A percentile compares a stretch with the other conserved stretches of the same genome.
Conservation (phyloP, 2,329 filamentous ascomycete genomes). For the Catunica adiposa region DNA sequence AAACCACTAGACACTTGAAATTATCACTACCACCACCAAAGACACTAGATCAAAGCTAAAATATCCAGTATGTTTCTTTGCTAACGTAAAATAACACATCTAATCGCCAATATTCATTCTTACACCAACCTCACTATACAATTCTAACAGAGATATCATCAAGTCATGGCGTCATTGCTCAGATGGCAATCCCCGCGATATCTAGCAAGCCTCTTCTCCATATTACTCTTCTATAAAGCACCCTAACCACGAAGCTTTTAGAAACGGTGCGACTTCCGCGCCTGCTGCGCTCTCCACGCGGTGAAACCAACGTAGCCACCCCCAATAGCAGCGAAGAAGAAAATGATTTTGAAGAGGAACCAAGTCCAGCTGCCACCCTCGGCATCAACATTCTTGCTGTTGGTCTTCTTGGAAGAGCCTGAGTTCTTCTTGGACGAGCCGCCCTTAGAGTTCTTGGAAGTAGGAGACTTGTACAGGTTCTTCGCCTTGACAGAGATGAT, state of each 20-base stretch:
- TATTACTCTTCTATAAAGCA: background rate
- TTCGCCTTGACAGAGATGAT: slow-evolving; percentile 73
- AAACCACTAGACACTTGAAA: no score
- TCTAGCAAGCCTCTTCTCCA: background rate
- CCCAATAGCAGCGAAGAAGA: slow-evolving; percentile 53
- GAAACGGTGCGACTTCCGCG: slow-evolving; percentile 39
- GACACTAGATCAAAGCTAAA: background rate
- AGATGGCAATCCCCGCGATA: background rate
- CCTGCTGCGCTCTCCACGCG: slow-evolving; percentile 53
- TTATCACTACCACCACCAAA: background rate
- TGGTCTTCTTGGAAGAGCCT: slow-evolving; percentile 20
- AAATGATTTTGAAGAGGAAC: slow-evolving; percentile 63
- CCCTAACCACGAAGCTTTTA: slow-evolving; percentile 30
- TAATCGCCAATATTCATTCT: background rate
- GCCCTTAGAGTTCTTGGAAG: slow-evolving; percentile 24
- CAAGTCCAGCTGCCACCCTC: slow-evolving; percentile 39
- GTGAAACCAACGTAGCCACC: slow-evolving; percentile 79
- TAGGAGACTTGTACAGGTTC: slow-evolving; percentile 62
- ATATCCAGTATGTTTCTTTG: background rate
- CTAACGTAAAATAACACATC: background rate
- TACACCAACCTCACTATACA: background rate
- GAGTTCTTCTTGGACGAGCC: slow-evolving; percentile 21
- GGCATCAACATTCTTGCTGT: slow-evolving; percentile 18
- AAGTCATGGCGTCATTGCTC: background rate
- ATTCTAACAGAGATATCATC: background rate